phyloP scores from a whole-genome alignment of 108 stramenopile genomes.

The Cyclostephanos tholiformis region DNA sequence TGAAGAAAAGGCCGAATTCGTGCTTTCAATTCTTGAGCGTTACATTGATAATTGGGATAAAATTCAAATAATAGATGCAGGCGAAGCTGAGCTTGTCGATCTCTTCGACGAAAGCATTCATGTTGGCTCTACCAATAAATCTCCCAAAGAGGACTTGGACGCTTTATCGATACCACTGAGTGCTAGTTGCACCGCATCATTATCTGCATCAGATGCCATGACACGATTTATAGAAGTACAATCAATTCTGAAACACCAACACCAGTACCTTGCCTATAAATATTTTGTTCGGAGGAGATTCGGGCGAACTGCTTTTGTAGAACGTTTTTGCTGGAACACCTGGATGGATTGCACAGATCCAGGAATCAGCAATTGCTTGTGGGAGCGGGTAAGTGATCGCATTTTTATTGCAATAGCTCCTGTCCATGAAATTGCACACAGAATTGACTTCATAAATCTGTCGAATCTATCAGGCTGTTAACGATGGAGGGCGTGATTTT shows the following conservation, averaged over 20 bases:
- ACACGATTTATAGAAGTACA: constrained; percentile 80
- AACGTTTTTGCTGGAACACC: constrained; percentile 78
- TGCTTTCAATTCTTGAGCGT: constrained; percentile 52
- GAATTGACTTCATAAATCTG: not conserved
- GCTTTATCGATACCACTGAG: constrained; percentile 5
- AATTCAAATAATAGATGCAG: constrained; percentile 62
- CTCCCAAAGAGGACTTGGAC: constrained; percentile 13
- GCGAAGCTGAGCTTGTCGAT: constrained; percentile 75
- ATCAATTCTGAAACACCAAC: constrained; percentile 65
- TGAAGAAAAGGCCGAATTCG: constrained; percentile 40
- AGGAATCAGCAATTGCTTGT: constrained; percentile 51
- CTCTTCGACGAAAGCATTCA: constrained; percentile 68
- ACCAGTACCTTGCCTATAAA: constrained; percentile 54
- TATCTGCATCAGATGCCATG: constrained; percentile 83
- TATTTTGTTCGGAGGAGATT: constrained; percentile 69
- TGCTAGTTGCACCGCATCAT: constrained; percentile 25
- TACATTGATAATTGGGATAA: constrained; percentile 84
- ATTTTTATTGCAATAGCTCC: not conserved
- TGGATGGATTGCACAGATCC: constrained; percentile 60
- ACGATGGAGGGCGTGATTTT: constrained; percentile 84
- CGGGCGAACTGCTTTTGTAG: constrained; percentile 62
- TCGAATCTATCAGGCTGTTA: constrained; percentile 4
- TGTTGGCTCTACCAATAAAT: constrained; percentile 15
- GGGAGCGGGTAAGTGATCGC: constrained; percentile 68
- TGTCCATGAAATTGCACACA: constrained; percentile 2